Base-by-base conservation (phyloP, 2,329 filamentous ascomycete genomes). In the Calonectria crousiana region DNA sequence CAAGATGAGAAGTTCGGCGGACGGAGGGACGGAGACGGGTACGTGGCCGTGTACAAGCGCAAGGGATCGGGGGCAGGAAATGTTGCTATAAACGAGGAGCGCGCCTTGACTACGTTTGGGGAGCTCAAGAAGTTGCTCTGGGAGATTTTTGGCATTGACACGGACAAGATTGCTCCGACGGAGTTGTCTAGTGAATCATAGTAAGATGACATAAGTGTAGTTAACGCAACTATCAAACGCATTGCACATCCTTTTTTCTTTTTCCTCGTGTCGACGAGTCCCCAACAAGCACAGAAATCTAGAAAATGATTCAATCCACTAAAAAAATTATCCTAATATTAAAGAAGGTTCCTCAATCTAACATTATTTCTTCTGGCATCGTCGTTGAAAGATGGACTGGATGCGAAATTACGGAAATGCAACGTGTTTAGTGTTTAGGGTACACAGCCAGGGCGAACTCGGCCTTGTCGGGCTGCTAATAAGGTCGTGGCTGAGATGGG, bases 101-200 rank as follows among this genome's bases (percentile, higher is more conserved):
- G 52, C 10, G 20, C 30, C 14, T 38, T 68, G 20, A 23, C 26
- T 3, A 68, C 26, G 3, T 68, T 68, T 47, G 66, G 66, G 13
- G 66, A 68, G 51, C 52, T 68, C 26, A 68, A 58, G 28, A 68
- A 68, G 52, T 11, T 68, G 28, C 51, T 58, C 14, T 13, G 52
- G 20, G 66, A 68, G 2, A 10, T 49, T 30, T 68, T 68, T 36
- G 66, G 66, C 20, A 68, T 68, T 23, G 51, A 68, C 16, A 60
- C 66, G 11, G 18, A 41, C 9, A 68, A 58, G 32, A 68, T 68
- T 1, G 30, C 66, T n/a, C 38, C 51, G 6, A 68, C 38, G 9
- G 47, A 49, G 36, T 14, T 13, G 38, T 11, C 18, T 20, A 6
- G 28, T 6, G 28, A 16, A 14, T 56, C 28, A 6, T 2, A 4